Evolutionary conservation across 768 basidiomycete genomes (phyloP), one percentile per base, ranked within the genome.

Genomic region (Lyophyllum atratum): DNA sequence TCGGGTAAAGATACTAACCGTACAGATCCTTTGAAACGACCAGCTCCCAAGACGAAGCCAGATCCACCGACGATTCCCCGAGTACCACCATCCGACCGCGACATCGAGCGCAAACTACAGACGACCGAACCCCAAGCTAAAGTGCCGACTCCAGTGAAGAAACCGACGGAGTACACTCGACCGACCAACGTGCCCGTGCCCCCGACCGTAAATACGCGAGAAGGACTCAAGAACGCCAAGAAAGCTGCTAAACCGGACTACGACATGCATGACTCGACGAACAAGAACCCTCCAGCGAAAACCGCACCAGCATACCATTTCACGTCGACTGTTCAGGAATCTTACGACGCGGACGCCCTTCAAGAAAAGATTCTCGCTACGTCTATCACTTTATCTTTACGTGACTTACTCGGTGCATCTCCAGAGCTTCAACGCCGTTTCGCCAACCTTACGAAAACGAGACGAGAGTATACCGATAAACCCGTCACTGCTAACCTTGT

Each of bases 291-390:
- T n/a, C 26, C 24, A 4, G 17, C 17, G 37, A 37, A 19, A 17
- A 26, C 51, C 9, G 25, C 15, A 1, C 14, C 50, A 17, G 22
- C 12, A 1, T 57, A 57, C 47, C 56, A 57, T 15, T 57, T 46
- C 49, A 45, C 49, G 14, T 59, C 49, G 3, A 47, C 33, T 1
- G 26, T 60, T n/a, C 55, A 56, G 25, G 59, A 60, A 10, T 24
- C 29, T 15, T 12, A 39, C 2, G 33, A 56, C 19, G 45, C 21
- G 0, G 54, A 56, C 6, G 37, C 25, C 1, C 25, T 60, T 1
- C 49, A 55, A 21, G 19, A 48, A 9, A 44, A 43, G 2, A 56
- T 59, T 4, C 21, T 59, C 1, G 22, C n/a, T 17, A 56, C 59
- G 1, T 15, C 45, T 10, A 52, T 59, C 22, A 59, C 53, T 24